Conservation (phyloP, 2,329 filamentous ascomycete genomes). For the Penicillium sp. region DNA sequence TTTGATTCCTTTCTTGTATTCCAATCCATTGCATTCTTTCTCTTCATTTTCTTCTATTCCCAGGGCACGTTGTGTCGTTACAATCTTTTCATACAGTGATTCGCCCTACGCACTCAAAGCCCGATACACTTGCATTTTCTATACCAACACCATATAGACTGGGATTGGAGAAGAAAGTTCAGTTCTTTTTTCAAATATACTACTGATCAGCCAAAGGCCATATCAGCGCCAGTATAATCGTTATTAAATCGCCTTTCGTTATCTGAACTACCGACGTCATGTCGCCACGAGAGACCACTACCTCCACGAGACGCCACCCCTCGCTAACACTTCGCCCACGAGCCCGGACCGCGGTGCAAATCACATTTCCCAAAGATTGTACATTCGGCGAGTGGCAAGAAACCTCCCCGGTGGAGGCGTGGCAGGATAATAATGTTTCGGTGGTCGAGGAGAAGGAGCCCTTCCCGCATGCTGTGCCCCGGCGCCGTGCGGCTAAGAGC, state of each 20-base stretch:
- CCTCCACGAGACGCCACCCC: conserved; percentile 36
- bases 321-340: conserved; percentile 40
- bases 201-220: background rate
- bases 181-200: conserved; percentile 7
- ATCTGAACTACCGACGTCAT: conserved; percentile 22
- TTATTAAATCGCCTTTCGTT: conserved; percentile 11
- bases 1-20: conserved; percentile 11
- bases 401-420: conserved; percentile 23
- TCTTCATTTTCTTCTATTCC: conserved; percentile 14
- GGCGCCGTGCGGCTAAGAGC: conserved; percentile 40
- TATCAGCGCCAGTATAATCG: conserved; percentile 1
- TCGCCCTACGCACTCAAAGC: conserved; percentile 12
- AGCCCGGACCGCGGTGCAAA: conserved; percentile 37
- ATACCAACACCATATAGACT: background rate
- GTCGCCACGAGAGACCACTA: conserved; percentile 32
- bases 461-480: conserved; percentile 32
- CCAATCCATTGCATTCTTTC: conserved; percentile 17
- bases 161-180: conserved; percentile 6
- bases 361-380: conserved; percentile 19
- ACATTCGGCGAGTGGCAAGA: conserved; percentile 27
- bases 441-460: conserved; percentile 35
- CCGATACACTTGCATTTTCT: background rate
- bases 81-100: conserved; percentile 7
- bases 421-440: conserved; percentile 23
- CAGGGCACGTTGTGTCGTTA: conserved; percentile 5